These are phyloP conservation scores for Rhododendron molle DNA, from an alignment of 148 eudicot genomes.

Conservation along the genomic window DNA sequence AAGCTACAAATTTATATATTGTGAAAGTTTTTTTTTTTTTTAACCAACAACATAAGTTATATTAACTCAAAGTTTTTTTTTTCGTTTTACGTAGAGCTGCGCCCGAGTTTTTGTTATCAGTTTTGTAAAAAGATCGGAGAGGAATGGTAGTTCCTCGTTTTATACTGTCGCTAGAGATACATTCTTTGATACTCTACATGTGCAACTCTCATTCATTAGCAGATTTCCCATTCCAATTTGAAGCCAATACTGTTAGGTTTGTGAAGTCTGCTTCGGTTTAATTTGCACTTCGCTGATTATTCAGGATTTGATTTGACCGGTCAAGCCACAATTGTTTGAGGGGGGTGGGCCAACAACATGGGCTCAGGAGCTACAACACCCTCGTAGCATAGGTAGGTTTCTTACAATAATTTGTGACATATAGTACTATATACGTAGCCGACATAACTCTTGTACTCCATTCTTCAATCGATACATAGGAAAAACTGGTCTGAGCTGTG, in stretches of 20 bases:
- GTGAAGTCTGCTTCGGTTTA: not conserved
- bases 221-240: too few species aligned
- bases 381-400: not conserved
- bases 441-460: not conserved
- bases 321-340: not conserved
- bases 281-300: not conserved
- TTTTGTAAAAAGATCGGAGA: too few species aligned
- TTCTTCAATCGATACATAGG: not conserved
- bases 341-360: not conserved
- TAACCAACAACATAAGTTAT: too few species aligned
- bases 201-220: too few species aligned
- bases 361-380: not conserved
- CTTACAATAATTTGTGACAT: not conserved
- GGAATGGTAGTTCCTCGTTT: not conserved
- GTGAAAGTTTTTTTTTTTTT: not conserved
- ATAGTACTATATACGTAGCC: not conserved
- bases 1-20: not conserved
- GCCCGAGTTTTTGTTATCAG: too few species aligned
- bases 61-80: too few species aligned
- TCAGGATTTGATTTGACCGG: not conserved
- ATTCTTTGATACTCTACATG: too few species aligned
- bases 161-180: too few species aligned
- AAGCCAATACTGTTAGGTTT: too few species aligned
- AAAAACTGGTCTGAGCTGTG: not conserved
- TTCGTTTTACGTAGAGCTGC: too few species aligned